Percentiles rank a stretch among this genome's conserved stretches.
These are phyloP conservation scores for Malassezia sympodialis DNA, from an alignment of 1,284 basidiomycete genomes.

Conservation along the genomic window DNA sequence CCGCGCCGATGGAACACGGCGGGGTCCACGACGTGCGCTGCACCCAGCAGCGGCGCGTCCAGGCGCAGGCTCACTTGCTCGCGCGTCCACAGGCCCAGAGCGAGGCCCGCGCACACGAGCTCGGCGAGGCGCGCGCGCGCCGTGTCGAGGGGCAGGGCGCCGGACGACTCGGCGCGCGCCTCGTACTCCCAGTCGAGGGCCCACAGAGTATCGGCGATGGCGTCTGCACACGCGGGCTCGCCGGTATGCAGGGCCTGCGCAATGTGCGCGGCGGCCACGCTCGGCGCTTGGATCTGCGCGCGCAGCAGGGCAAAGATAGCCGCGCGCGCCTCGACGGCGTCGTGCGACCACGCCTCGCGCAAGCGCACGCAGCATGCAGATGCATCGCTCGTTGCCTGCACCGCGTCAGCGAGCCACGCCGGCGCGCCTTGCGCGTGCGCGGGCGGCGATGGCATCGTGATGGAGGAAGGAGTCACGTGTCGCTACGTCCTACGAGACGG, in stretches of 20 bases:
- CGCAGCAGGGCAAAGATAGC: not conserved
- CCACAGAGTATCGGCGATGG: conserved; percentile 33
- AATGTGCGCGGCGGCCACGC: not conserved
- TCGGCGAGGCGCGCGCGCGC: conserved; percentile 18
- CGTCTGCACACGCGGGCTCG: conserved; percentile 10
- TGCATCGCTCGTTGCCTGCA: not conserved
- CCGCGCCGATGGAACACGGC: conserved; percentile 29
- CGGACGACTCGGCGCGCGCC: conserved; percentile 22
- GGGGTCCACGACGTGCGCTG: conserved; percentile 30
- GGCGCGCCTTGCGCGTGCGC: not conserved
- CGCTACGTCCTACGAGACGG: not conserved
- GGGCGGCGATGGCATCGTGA: not conserved
- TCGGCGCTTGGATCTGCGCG: not conserved
- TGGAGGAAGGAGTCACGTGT: conserved; percentile 1
- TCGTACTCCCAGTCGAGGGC: conserved; percentile 37
- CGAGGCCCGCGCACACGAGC: conserved; percentile 4
- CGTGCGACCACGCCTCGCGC: not conserved
- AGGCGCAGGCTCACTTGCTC: conserved; percentile 19
- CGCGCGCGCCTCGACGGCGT: not conserved
- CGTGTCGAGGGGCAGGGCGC: conserved; percentile 11
- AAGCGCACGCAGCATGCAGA: not conserved
- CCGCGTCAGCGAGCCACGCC: conserved; percentile 2
- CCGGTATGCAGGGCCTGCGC: not conserved
- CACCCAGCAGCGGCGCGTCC: conserved; percentile 28
- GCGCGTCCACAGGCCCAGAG: conserved; percentile 14